A percentile compares a stretch with the other conserved stretches of the same genome.
phyloP scores from a whole-genome alignment of 371 early-diverging fungal genomes.

The Mucor sp. region DNA sequence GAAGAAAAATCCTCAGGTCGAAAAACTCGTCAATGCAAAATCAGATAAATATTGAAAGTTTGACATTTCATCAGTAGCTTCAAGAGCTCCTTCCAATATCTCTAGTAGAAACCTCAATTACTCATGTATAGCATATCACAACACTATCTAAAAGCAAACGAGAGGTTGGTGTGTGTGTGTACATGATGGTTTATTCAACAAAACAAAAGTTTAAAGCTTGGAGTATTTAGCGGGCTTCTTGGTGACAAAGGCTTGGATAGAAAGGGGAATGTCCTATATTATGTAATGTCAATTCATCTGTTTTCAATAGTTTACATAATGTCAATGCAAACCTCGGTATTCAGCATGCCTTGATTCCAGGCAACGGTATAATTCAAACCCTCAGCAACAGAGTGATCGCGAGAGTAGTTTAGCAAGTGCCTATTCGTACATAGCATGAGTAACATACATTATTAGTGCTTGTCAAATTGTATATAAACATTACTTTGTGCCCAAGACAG shows the following conservation, averaged over 20 bases:
- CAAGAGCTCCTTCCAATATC: too few species aligned
- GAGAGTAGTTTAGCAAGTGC: conserved; percentile 83
- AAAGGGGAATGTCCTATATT: conserved; percentile 57
- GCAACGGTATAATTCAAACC: conserved; percentile 86
- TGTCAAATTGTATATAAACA: neutral
- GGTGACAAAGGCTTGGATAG: conserved; percentile 56
- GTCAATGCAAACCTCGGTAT: conserved; percentile 57
- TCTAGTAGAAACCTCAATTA: too few species aligned
- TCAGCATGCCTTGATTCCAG: conserved; percentile 87
- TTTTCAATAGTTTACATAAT: neutral
- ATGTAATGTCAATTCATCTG: neutral
- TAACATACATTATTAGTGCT: neutral
- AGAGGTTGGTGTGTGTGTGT: too few species aligned
- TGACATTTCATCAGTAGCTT: too few species aligned
- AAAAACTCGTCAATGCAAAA: too few species aligned
- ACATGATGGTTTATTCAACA: neutral
- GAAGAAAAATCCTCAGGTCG: too few species aligned
- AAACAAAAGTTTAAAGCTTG: conserved; percentile 47
- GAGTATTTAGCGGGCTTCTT: conserved; percentile 62
- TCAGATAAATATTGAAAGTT: too few species aligned
- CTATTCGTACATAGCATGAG: conserved; percentile 34
- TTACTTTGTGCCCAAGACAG: conserved; percentile 86
- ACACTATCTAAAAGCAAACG: too few species aligned
- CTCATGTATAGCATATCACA: too few species aligned
- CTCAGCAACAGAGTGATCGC: conserved; percentile 89